Base-by-base conservation (phyloP, 768 basidiomycete genomes). In the Mycena pura region DNA sequence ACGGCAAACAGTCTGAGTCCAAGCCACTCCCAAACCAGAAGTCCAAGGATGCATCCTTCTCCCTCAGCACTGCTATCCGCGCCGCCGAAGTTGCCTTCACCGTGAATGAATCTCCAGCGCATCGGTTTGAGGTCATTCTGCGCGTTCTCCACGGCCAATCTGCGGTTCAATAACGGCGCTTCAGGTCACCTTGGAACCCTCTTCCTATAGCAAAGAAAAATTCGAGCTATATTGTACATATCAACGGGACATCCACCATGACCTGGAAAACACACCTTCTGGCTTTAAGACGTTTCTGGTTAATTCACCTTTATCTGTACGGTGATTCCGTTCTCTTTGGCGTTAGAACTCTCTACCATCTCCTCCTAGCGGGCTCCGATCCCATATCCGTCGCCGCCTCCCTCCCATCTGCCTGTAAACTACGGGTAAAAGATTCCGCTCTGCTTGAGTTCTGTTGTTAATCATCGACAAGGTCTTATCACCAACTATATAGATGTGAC, bases 401-500 rank as follows among this genome's bases (percentile, higher is more conserved):
- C 87, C 17, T 57, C 61, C 3, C 82, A 89, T 68, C 80, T 96
- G 10, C 95, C 95, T 0, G 69, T 60, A n/a, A 75, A 84, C 15
- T 98, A 94, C 73, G 96, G 96, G 64, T 66, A 2, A 41, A 28
- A 6, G 10, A 41, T 40, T 27, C 4, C 15, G 5, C 4, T 22
- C 5, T 14, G 5, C 14, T 40, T 19, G 29, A 13, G 15, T 24
- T 13, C 28, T 41, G 19, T 7, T 25, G 13, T 51, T 53, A 17
- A 60, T 31, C 13, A 7, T 50, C n/a, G n/a, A 39, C 7, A 27
- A 65, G 64, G n/a, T 90, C 93, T 22, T 93, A 94, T 73, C 96
- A 99, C 69, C 94, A 95, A 67, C 76, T 94, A 41, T 97, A 96
- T 70, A 83, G 86, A 61, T 72, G 98, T 24, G 91, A 98, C 67